Evolutionary conservation across 2,329 filamentous ascomycete genomes (phyloP).

Genomic region (Venturia effusa): DNA sequence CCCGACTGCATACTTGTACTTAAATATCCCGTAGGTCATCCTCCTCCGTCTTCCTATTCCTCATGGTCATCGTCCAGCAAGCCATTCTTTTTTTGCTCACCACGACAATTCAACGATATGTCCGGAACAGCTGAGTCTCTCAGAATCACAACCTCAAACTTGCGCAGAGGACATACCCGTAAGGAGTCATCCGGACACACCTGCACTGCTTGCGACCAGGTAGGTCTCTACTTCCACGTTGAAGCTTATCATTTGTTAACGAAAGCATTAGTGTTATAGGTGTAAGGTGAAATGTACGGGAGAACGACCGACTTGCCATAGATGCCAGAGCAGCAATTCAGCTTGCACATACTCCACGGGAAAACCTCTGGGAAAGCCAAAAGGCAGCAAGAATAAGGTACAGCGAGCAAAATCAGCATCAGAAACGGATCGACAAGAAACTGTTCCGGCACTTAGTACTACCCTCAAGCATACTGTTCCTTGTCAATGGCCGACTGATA

Average conservation of each 20-base stretch:
- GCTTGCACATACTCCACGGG: constrained; percentile 11
- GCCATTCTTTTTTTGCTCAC: not conserved
- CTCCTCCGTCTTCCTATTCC: not conserved
- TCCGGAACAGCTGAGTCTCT: not conserved
- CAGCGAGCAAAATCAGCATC: constrained; percentile 1
- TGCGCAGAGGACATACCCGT: not conserved
- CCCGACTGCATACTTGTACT: not conserved
- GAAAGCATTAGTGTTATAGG: constrained; percentile 2
- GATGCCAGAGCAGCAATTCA: not conserved
- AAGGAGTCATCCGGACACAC: constrained; percentile 9
- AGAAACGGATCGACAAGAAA: not conserved
- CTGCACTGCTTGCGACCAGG: constrained; percentile 11
- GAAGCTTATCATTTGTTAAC: not conserved
- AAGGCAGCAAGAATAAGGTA: constrained; percentile 11
- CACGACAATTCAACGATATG: not conserved
- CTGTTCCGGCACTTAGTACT: not conserved
- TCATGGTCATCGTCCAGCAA: not conserved
- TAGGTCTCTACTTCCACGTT: not conserved
- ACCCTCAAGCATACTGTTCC: not conserved
- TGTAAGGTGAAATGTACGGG: constrained; percentile 11
- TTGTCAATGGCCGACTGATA: not conserved
- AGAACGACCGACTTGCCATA: constrained; percentile 6
- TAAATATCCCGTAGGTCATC: not conserved
- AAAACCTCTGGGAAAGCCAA: constrained; percentile 10
- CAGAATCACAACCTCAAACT: not conserved